Evolutionary conservation across 306 rosid genomes (phyloP), one percentile per base, ranked within the genome.

Genomic region (Casuarina glauca): DNA sequence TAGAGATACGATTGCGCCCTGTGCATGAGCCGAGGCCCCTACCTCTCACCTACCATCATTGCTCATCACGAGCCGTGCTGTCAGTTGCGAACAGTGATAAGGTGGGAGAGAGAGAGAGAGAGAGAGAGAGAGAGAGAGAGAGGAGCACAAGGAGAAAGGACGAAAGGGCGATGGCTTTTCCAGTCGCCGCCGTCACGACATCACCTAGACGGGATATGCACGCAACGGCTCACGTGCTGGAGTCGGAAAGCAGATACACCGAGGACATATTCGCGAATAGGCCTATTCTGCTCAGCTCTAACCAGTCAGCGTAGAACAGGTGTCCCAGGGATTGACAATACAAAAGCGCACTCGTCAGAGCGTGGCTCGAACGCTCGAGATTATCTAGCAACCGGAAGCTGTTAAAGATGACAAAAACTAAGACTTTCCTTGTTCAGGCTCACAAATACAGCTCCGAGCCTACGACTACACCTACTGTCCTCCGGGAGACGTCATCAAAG

Each of bases 141-240:
- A 26, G 32, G 1, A 26, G 32, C 6, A 19, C 5, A 15, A 64
- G 11, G 2, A 5, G 35, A 10, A 9, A 70, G 4, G 17, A 13
- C 39, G 9, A 26, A 60, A 60, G n/a, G 3, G 48, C 70, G 19
- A 63, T 6, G 1, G 4, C 63, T 38, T 39, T 39, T 5, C 10
- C 48, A 2, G 44, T 63, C 12, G 38, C 78, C 74, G 39, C 70
- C 83, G 78, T 79, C 82, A 9, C 19, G 41, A 2, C 4, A 7
- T 17, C 51, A 16, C 58, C 35, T 2, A 15, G 69, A 54, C 44
- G 39, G 16, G 62, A 67, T 36, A 54, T 42, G 78, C 20, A 45
- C 44, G 70, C 57, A 26, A 62, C 61, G 26, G 42, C 42, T 8
- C 10, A 26, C 32, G 32, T 26, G 32, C 32, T 26, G 32, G 32